Evolutionary conservation across 768 basidiomycete species (phyloP).

Genomic region (Chalciporus sphaerocephalus): DNA sequence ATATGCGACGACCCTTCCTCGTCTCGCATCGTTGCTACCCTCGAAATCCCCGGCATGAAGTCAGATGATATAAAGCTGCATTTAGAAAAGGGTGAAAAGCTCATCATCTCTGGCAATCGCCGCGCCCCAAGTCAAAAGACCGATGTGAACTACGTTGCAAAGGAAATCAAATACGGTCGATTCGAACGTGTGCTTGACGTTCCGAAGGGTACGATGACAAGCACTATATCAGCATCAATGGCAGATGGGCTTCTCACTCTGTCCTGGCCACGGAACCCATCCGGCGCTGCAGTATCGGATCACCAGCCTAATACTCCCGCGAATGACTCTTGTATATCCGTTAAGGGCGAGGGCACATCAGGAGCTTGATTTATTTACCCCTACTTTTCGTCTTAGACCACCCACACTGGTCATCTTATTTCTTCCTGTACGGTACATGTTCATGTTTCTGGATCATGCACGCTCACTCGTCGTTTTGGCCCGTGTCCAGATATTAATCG

Average conservation of each 20-base stretch:
- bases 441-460: not conserved
- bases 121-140: conserved; percentile 14
- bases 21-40: conserved; percentile 31
- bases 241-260: conserved; percentile 37
- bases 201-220: conserved; percentile 35
- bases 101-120: conserved; percentile 37
- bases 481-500: conserved; percentile 4
- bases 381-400: conserved; percentile 2
- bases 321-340: not conserved
- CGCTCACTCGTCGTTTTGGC: not conserved
- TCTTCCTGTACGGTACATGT: conserved; percentile 9
- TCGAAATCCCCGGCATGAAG: conserved; percentile 40
- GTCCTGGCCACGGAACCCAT: conserved; percentile 35
- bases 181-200: conserved; percentile 36
- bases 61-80: conserved; percentile 33
- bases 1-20: conserved; percentile 35
- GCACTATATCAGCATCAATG: conserved; percentile 37
- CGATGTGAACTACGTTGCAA: conserved; percentile 25
- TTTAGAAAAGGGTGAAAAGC: conserved; percentile 26
- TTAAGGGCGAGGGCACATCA: not conserved
- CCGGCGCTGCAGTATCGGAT: conserved; percentile 14
- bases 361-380: not conserved
- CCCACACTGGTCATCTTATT: not conserved
- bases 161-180: conserved; percentile 39
- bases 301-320: not conserved